Evolutionary conservation across 352 stramenopile genomes (phyloP), one percentile per base, ranked within the genome.

Genomic region (Pythium aquatile): DNA sequence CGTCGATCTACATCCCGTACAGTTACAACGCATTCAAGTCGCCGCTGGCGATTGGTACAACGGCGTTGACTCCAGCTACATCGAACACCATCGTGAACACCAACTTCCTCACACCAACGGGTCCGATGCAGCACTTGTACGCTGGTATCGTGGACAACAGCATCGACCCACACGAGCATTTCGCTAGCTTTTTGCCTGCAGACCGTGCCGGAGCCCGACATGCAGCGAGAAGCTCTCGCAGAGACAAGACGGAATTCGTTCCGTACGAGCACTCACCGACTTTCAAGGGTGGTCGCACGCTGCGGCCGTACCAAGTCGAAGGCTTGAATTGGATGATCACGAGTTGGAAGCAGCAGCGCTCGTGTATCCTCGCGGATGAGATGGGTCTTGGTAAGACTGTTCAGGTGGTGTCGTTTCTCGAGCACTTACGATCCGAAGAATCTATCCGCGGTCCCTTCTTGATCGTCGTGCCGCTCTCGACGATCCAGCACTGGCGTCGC

Each of bases 351-450:
- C 85, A 87, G 6, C 85, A 95, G 61, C 85, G 88, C 32, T 94
- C 84, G n/a, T 92, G 79, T 53, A 93, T 97, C 51, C 65, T 96
- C 37, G 93, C 91, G 5, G 91, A 98, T 55, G 90, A 97, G 57
- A 98, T 98, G 93, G 93, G 93, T 28, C 78, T 98, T 28, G 91
- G 90, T 16, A 98, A 98, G 70, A 98, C 93, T 35, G 95, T 98
- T 32, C 96, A 99, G 81, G 97, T 97, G 26, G 88, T 96, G 9
- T 96, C 90, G 10, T 97, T 98, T 56, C 85, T 98, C 68, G 75
- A 97, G 82, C 87, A 97, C 53, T 71, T 95, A 65, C 83, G 78
- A 39, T 87, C 84, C 2, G 85, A 94, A 70, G 85, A 94, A 61
- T 88, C 78, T 0, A 90, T 95, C 74, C 81, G 86, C 24, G 88